Base-by-base conservation (phyloP, 768 basidiomycete genomes). In the Xerocomellus chrysenteron region DNA sequence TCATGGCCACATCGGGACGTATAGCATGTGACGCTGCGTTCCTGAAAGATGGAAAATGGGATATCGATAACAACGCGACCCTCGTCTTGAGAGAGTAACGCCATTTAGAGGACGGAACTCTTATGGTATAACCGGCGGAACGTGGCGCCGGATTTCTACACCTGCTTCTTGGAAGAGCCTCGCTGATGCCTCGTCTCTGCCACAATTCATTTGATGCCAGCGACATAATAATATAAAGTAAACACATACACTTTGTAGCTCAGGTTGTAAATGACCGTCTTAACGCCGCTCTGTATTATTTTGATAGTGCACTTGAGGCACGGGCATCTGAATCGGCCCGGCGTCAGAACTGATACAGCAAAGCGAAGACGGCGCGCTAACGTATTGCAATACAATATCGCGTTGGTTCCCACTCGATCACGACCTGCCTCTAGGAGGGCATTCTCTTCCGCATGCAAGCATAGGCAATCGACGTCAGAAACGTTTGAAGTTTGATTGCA, bases 371-470 rank as follows among this genome's bases (percentile, higher is more conserved):
- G 47, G 33, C 35, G 33, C 44, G 72, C 90, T 61, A 57, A 98
- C 94, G 97, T 99, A 67, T 99, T 99, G 81, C 97, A 99, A 70
- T 98, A 99, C 14, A 99, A 69, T n/a, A 92, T 89, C 3, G 91
- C 83, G 48, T 86, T 84, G 49, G 77, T 74, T 6, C 90, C 90
- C n/a, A 96, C 82, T 46, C 97, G 78, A 57, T 98, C 97, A 55
- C 92, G 75, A 17, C 97, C 96, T 2, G 94, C 94, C 75, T 98
- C 96, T 2, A 98, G 74, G 14, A 98, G 77, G 0, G 96, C 97
- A 67, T 98, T 99, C 75, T 99, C 97, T 73, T 99, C 97, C 0
- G 97, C 97, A 69, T 99, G 97, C 11, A 99, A 75, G 67, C 97
- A 99, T 3, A 98, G 77, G 65, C 97, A 99, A 68, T 92, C 92